Evolutionary conservation across 2,329 filamentous ascomycete species (phyloP).

Genomic region (Phaeosphaeriaceae sp.): DNA sequence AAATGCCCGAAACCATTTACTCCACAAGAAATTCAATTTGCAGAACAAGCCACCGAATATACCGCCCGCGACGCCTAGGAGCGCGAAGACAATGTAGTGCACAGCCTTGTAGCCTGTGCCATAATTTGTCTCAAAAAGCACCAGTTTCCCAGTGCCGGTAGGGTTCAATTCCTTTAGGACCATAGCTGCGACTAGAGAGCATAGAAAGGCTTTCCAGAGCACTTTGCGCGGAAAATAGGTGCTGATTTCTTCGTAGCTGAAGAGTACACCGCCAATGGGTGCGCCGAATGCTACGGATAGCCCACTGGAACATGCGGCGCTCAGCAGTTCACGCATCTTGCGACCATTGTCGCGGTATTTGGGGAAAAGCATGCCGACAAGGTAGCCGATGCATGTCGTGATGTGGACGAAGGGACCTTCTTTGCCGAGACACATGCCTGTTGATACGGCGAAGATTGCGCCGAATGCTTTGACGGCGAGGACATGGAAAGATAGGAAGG

Average conservation of each 20-base stretch:
- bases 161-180: constrained; percentile 65
- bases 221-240: constrained; percentile 66
- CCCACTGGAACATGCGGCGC: constrained; percentile 63
- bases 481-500: constrained; percentile 63
- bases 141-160: constrained; percentile 65
- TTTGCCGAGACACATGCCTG: constrained; percentile 67
- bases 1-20: constrained; percentile 60
- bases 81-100: constrained; percentile 63
- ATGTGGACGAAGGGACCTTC: constrained; percentile 69
- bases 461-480: constrained; percentile 65
- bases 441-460: constrained; percentile 63
- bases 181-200: constrained; percentile 62
- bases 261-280: constrained; percentile 67
- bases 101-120: constrained; percentile 61
- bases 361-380: constrained; percentile 59
- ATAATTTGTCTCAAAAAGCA: constrained; percentile 67
- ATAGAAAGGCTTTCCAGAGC: constrained; percentile 66
- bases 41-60: constrained; percentile 66
- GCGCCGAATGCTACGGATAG: constrained; percentile 67
- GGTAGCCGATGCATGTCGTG: constrained; percentile 62
- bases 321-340: constrained; percentile 65
- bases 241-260: constrained; percentile 65
- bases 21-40: constrained; percentile 64
- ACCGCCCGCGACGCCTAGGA: constrained; percentile 64
- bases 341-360: constrained; percentile 65